Conservation (phyloP, 352 stramenopile species). For the Elongisporangium prolatum region DNA sequence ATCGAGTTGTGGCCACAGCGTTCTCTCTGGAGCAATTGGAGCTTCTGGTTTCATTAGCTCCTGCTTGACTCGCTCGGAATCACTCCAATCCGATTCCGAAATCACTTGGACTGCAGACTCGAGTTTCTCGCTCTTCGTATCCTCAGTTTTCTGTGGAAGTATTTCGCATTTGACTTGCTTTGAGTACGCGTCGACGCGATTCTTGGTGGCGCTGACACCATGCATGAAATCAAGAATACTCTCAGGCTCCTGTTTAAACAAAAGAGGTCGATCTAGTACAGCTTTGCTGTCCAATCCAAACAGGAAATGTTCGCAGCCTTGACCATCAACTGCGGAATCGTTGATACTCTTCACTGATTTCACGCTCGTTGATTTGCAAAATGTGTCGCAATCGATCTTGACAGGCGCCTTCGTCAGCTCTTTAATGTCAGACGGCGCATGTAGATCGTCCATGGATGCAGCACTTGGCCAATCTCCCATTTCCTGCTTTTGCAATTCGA, state of each 20-base stretch:
- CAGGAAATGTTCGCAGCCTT: neutral
- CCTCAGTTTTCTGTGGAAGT: too few relatives aligned
- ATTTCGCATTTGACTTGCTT: too few relatives aligned
- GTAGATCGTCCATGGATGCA: neutral
- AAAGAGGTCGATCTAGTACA: neutral
- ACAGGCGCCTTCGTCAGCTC: neutral
- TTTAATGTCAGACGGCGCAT: neutral
- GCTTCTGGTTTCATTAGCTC: too few relatives aligned
- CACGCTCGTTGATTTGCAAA: neutral
- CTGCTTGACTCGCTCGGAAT: neutral
- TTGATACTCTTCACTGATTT: neutral
- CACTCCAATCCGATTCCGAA: neutral
- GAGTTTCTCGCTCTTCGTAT: neutral
- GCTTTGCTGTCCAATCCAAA: neutral
- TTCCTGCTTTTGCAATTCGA: neutral
- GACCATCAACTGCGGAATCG: neutral
- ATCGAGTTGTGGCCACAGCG: neutral
- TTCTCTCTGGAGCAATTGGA: too few relatives aligned
- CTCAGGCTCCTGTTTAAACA: neutral
- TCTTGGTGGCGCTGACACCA: neutral
- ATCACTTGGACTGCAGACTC: neutral
- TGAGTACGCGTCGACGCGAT: neutral
- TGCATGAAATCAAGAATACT: neutral
- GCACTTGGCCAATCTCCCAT: neutral
- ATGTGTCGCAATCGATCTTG: neutral